Evolutionary conservation across 2,329 filamentous ascomycete genomes (phyloP).

Genomic region (Xylariaceae sp.): DNA sequence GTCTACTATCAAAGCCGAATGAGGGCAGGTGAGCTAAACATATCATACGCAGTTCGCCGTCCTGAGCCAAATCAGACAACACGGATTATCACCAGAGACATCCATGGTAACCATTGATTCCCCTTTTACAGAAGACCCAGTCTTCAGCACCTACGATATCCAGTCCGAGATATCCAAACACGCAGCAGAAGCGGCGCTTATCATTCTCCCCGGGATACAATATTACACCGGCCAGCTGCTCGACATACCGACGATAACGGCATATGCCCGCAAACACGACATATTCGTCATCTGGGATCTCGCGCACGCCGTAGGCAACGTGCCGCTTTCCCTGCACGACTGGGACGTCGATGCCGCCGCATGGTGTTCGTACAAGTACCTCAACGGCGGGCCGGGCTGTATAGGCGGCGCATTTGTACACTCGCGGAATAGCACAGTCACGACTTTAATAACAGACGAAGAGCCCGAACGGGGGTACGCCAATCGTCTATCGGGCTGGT

Average conservation of each 20-base stretch:
- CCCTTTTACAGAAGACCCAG: slow-evolving; percentile 40
- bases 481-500: slow-evolving; percentile 70
- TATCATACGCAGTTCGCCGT: slow-evolving; percentile 57
- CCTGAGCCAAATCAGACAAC: slow-evolving; percentile 66
- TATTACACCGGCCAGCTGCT: slow-evolving; percentile 77
- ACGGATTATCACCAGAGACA: slow-evolving; percentile 56
- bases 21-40: slow-evolving; percentile 9
- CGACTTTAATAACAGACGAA: slow-evolving; percentile 30
- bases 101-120: slow-evolving; percentile 65
- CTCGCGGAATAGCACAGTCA: slow-evolving; percentile 51
- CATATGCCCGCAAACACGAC: slow-evolving; percentile 58
- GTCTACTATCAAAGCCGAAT: background rate
- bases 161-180: slow-evolving; percentile 61
- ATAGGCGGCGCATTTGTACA: slow-evolving; percentile 73
- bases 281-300: slow-evolving; percentile 75
- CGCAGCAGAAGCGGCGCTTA: slow-evolving; percentile 58
- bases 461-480: slow-evolving; percentile 34
- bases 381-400: slow-evolving; percentile 69
- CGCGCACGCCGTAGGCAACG: slow-evolving; percentile 73
- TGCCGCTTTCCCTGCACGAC: slow-evolving; percentile 63
- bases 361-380: slow-evolving; percentile 82
- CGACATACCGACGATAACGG: slow-evolving; percentile 67
- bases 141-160: slow-evolving; percentile 61
- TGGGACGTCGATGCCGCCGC: slow-evolving; percentile 74
- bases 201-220: slow-evolving; percentile 73